A percentile compares a stretch with the other conserved stretches of the same genome.
phyloP scores from a whole-genome alignment of 176 grass and related monocot genomes.

The Musa troglodytarum region DNA sequence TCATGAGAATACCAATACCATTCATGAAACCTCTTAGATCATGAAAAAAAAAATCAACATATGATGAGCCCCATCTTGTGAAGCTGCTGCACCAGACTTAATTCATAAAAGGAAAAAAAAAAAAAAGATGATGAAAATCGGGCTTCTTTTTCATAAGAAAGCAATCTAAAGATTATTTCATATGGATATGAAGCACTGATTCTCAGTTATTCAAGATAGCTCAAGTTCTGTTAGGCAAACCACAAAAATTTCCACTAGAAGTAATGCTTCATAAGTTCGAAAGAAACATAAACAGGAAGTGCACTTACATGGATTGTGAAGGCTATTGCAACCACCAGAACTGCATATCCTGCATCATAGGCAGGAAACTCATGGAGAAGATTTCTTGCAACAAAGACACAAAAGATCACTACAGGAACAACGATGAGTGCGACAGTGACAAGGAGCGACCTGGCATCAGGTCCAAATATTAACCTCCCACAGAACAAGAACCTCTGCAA shows the following conservation, averaged over 20 bases:
- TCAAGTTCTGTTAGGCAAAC: too few species aligned
- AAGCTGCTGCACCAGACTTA: not conserved
- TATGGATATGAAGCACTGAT: not conserved
- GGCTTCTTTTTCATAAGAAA: not conserved
- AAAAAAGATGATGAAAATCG: not conserved
- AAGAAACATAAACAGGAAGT: not conserved
- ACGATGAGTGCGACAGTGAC: constrained; percentile 57
- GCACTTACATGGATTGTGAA: constrained; percentile 76
- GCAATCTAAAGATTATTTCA: too few species aligned
- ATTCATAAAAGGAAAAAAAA: not conserved
- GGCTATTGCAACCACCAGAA: constrained; percentile 53
- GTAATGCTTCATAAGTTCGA: not conserved
- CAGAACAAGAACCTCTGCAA: constrained; percentile 75
- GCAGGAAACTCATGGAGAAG: constrained; percentile 83
- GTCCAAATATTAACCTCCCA: constrained; percentile 96
- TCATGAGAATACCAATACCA: too few species aligned
- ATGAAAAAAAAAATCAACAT: not conserved
- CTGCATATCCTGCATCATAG: constrained; percentile 79
- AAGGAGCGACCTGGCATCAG: constrained; percentile 77
- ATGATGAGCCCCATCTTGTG: not conserved
- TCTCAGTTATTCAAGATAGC: not conserved
- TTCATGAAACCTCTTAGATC: not conserved
- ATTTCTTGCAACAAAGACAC: constrained; percentile 75
- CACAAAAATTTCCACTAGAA: not conserved
- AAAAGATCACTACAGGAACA: constrained; percentile 65